Conservation (phyloP, 148 eudicot species). For the Chenopodium formosanum region DNA sequence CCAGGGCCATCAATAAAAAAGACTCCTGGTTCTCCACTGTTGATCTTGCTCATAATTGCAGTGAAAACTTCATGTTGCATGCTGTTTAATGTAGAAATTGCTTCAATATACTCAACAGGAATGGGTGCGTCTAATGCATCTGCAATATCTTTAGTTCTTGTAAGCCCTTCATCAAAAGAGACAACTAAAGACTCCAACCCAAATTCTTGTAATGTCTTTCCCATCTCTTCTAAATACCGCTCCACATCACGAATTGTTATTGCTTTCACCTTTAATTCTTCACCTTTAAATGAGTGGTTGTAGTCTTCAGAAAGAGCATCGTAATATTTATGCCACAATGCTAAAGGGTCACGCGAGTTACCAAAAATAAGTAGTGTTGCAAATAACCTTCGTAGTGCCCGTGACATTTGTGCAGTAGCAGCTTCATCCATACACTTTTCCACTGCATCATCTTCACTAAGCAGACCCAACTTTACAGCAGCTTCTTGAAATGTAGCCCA, state of each 20-base stretch:
- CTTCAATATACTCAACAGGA: too few species aligned
- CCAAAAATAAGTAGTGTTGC: background rate
- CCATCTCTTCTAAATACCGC: background rate
- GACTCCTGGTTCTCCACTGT: too few species aligned
- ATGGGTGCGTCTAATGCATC: too few species aligned
- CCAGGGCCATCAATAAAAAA: too few species aligned
- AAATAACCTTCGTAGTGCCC: background rate
- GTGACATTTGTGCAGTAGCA: background rate
- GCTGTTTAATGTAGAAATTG: too few species aligned
- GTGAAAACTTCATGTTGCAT: too few species aligned
- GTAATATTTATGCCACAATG: background rate
- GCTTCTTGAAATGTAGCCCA: background rate
- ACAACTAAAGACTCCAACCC: background rate
- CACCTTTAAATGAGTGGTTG: background rate
- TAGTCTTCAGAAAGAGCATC: background rate
- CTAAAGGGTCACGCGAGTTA: background rate
- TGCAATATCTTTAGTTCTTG: too few species aligned
- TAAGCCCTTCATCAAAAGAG: too few species aligned
- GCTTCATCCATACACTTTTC: background rate
- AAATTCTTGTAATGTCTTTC: background rate
- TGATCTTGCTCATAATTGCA: too few species aligned
- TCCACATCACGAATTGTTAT: background rate
- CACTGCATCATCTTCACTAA: background rate
- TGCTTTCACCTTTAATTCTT: background rate
- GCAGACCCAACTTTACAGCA: background rate